Evolutionary conservation across 1,284 basidiomycete species (phyloP).

Genomic region (Irpex sp.): DNA sequence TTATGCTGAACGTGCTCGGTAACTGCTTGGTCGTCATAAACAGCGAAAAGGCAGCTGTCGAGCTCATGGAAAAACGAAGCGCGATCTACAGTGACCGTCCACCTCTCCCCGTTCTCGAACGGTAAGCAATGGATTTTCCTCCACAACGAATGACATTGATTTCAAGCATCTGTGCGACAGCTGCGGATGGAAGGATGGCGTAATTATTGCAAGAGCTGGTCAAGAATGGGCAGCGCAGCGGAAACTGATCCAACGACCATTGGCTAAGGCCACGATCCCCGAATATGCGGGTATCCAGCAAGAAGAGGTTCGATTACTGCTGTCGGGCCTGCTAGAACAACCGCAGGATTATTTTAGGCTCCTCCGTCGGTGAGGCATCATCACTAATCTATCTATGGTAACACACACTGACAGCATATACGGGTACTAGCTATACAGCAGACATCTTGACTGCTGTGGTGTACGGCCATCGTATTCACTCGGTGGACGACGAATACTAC

Average conservation of each 20-base stretch:
- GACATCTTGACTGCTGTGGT: not conserved
- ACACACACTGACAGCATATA: too few relatives aligned
- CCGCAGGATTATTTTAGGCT: not conserved
- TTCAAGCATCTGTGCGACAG: not conserved
- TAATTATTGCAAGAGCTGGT: not conserved
- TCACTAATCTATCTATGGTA: too few relatives aligned
- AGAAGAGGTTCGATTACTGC: not conserved
- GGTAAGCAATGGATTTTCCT: not conserved
- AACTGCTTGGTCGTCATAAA: conserved; percentile 5
- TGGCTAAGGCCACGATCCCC: not conserved
- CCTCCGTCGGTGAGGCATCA: not conserved
- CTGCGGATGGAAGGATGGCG: not conserved
- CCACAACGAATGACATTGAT: not conserved
- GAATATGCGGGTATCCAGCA: not conserved
- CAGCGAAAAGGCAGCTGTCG: conserved; percentile 2
- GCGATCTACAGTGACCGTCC: conserved; percentile 7
- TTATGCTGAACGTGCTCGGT: not conserved
- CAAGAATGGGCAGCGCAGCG: not conserved
- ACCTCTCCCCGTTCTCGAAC: not conserved
- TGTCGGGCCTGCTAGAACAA: not conserved
- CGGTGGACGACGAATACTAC: not conserved
- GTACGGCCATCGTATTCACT: not conserved
- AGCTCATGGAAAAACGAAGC: conserved; percentile 18
- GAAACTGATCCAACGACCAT: not conserved
- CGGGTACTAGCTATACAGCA: not conserved